phyloP scores from a whole-genome alignment of 495 filamentous ascomycete species.

The Amphirosellinia nigrospora region DNA sequence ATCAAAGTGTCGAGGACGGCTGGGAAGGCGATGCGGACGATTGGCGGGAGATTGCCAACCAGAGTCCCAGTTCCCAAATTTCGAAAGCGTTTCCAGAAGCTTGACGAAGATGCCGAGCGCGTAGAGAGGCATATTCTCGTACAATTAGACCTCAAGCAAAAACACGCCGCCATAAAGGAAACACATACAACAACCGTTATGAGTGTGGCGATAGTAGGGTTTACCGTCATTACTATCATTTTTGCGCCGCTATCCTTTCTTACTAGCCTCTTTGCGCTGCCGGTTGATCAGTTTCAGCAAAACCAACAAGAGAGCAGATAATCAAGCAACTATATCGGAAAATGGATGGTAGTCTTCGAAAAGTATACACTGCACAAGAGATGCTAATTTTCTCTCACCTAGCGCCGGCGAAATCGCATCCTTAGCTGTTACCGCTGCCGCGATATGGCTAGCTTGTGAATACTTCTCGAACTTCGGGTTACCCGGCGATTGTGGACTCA shows the following conservation, averaged over 20 bases:
- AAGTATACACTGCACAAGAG: not conserved
- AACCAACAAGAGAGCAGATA: not conserved
- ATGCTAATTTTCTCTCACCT: not conserved
- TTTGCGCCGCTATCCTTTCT: slow-evolving; percentile 1
- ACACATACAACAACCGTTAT: slow-evolving; percentile 3
- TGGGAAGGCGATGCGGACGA: too few relatives aligned
- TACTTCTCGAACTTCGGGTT: not conserved
- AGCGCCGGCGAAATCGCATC: slow-evolving; percentile 4
- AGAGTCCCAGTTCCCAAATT: not conserved
- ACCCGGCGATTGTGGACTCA: too few relatives aligned
- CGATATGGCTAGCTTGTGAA: slow-evolving; percentile 7
- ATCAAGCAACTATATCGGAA: slow-evolving; percentile 2
- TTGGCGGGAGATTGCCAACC: slow-evolving; percentile 13
- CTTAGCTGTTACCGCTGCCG: slow-evolving; percentile 4
- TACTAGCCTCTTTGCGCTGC: slow-evolving; percentile 7
- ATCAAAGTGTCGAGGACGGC: too few relatives aligned
- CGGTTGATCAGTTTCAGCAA: not conserved
- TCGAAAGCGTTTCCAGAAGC: slow-evolving; percentile 3
- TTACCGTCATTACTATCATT: slow-evolving; percentile 12
- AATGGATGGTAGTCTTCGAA: not conserved
- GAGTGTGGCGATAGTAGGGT: not conserved
- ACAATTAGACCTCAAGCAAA: slow-evolving; percentile 11
- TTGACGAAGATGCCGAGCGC: slow-evolving; percentile 6
- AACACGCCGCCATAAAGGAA: slow-evolving; percentile 8
- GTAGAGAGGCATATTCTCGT: slow-evolving; percentile 1